These are phyloP conservation scores for Salix koriyanagi DNA, from an alignment of 345 rosid genomes.

Conservation along the genomic window DNA sequence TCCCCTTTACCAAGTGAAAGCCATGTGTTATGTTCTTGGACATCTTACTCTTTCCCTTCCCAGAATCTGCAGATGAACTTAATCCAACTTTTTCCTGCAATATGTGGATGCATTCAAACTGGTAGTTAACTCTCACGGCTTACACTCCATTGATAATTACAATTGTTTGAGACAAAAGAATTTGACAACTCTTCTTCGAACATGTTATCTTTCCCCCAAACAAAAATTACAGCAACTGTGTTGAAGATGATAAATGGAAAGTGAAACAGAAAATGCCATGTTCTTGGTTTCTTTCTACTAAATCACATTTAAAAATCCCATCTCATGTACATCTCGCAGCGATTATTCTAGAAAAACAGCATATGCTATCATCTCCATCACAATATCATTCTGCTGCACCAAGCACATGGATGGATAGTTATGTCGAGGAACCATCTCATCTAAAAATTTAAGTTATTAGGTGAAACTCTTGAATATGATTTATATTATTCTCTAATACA, in stretches of 20 bases:
- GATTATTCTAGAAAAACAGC: no score
- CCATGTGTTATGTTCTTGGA: slow-evolving; percentile 75
- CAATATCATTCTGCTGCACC: no score
- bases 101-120: neutral
- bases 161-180: neutral
- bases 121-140: neutral
- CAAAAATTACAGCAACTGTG: neutral
- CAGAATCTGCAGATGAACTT: slow-evolving; percentile 63
- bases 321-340: neutral
- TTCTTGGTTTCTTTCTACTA: neutral
- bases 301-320: neutral
- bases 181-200: neutral
- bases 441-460: no score
- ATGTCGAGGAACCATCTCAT: no score
- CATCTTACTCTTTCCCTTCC: slow-evolving; percentile 89
- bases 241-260: neutral
- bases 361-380: no score
- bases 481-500: no score
- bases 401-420: no score
- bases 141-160: neutral
- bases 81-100: slow-evolving; percentile 71
- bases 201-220: neutral
- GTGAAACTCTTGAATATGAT: no score
- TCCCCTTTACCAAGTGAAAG: slow-evolving; percentile 77
- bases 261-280: neutral